These are phyloP conservation scores for Tuber indicum DNA, from an alignment of 495 filamentous ascomycete species.

Conservation along the genomic window DNA sequence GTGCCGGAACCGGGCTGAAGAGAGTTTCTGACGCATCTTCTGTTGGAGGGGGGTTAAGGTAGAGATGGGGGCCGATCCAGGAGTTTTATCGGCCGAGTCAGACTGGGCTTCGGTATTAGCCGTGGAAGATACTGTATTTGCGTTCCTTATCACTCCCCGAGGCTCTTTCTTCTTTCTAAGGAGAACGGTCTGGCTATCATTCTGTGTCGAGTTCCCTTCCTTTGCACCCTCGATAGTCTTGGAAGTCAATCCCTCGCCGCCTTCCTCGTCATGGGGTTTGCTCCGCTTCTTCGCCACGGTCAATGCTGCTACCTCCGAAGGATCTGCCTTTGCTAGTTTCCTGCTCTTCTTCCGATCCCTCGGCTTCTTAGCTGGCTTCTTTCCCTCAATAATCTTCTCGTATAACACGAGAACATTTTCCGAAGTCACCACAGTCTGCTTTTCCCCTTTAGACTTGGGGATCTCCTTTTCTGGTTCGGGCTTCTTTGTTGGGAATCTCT, in stretches of 20 bases:
- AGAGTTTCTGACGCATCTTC: constrained; percentile 85
- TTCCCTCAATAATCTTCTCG: constrained; percentile 68
- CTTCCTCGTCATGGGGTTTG: constrained; percentile 32
- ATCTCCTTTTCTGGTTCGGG: constrained; percentile 21
- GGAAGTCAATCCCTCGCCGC: constrained; percentile 46
- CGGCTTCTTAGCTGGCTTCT: constrained; percentile 27
- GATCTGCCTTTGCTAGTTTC: constrained; percentile 5
- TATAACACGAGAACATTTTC: constrained; percentile 71
- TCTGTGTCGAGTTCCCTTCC: constrained; percentile 15
- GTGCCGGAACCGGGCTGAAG: constrained; percentile 91
- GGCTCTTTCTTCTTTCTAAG: constrained; percentile 42
- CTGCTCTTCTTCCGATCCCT: constrained; percentile 26
- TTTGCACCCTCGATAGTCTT: constrained; percentile 46
- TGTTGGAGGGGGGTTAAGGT: constrained; percentile 82
- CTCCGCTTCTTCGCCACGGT: constrained; percentile 26
- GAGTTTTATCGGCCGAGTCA: constrained; percentile 22
- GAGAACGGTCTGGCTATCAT: constrained; percentile 11
- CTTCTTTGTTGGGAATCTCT: constrained; percentile 36
- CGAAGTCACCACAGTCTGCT: constrained; percentile 54
- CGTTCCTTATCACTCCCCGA: constrained; percentile 29
- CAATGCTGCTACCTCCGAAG: background rate
- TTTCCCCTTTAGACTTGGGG: constrained; percentile 24
- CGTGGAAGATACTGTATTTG: constrained; percentile 42
- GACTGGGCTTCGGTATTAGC: constrained; percentile 19
- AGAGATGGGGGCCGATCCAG: constrained; percentile 41